These are phyloP conservation scores for Arachnopeziza araneosa DNA, from an alignment of 2,329 filamentous ascomycete species.

Conservation along the genomic window DNA sequence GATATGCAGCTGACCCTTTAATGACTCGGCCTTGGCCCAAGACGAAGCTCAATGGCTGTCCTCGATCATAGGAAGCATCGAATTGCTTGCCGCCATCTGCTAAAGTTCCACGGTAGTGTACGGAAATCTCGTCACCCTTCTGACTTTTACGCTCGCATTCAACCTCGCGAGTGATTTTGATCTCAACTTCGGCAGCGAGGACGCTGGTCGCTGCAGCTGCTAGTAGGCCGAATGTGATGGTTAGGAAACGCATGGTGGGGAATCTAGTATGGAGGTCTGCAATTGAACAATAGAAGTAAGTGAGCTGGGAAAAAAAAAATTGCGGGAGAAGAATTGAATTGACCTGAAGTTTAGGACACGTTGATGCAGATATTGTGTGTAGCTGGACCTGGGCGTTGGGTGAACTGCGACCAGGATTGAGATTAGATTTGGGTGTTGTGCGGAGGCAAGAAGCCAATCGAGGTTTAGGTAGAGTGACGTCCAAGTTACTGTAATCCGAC, in stretches of 20 bases:
- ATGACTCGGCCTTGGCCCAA: conserved; percentile 83
- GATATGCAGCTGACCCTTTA: conserved; percentile 59
- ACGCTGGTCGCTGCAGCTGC: conserved; percentile 22
- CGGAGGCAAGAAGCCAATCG: not conserved
- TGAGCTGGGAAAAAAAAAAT: not conserved
- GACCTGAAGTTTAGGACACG: not conserved
- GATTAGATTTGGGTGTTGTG: not conserved
- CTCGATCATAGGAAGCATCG: conserved; percentile 77
- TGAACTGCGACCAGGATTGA: not conserved
- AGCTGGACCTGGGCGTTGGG: not conserved
- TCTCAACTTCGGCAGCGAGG: conserved; percentile 50
- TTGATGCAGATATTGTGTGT: not conserved
- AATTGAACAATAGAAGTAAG: not conserved
- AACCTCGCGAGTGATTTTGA: conserved; percentile 68
- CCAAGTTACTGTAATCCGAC: not conserved
- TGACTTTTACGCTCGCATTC: conserved; percentile 74
- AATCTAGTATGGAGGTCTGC: conserved; percentile 1
- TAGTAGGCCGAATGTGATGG: conserved; percentile 26
- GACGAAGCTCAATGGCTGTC: conserved; percentile 69
- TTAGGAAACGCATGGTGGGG: conserved; percentile 28
- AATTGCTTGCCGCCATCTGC: conserved; percentile 70
- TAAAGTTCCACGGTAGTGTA: conserved; percentile 86
- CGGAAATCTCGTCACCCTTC: conserved; percentile 72
- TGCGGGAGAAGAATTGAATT: not conserved
- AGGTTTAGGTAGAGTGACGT: not conserved